Evolutionary conservation across 192 early-diverging fungal genomes (phyloP).

Genomic region (Coemansia sp.): DNA sequence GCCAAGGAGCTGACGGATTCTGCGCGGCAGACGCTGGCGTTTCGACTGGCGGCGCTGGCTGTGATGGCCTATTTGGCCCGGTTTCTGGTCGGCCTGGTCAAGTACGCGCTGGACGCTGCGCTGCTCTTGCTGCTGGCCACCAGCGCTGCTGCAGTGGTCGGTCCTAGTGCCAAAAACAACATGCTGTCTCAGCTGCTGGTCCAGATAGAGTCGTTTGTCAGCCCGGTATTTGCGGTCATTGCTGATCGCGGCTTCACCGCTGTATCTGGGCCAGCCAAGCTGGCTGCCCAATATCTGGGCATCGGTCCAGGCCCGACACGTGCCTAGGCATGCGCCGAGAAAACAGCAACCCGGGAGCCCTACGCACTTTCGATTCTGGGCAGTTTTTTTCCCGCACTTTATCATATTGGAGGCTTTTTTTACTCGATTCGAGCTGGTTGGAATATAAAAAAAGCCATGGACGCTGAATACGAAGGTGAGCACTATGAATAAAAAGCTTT

Average conservation of each 20-base stretch:
- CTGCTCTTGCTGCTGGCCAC: slow-evolving; percentile 19
- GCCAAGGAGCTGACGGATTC: slow-evolving; percentile 3
- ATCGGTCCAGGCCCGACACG: slow-evolving; percentile 15
- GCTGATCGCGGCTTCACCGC: slow-evolving; percentile 22
- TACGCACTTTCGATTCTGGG: too few relatives aligned
- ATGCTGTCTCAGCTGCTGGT: slow-evolving; percentile 22
- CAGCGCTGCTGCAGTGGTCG: slow-evolving; percentile 18
- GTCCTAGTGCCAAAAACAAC: slow-evolving; percentile 29
- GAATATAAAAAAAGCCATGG: too few relatives aligned
- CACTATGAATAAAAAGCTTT: too few relatives aligned
- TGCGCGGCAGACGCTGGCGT: slow-evolving; percentile 17
- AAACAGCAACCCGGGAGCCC: too few relatives aligned
- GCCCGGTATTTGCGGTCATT: slow-evolving; percentile 24
- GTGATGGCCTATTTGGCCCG: slow-evolving; percentile 8
- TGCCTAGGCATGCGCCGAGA: too few relatives aligned
- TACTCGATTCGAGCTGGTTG: too few relatives aligned
- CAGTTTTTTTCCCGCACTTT: too few relatives aligned
- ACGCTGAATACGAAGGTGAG: too few relatives aligned
- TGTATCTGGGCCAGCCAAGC: slow-evolving; percentile 14
- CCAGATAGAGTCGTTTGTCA: slow-evolving; percentile 27
- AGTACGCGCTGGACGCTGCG: slow-evolving; percentile 26
- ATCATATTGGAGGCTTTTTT: too few relatives aligned
- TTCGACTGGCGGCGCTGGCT: slow-evolving; percentile 26
- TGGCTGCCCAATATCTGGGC: slow-evolving; percentile 20
- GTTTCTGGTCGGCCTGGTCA: slow-evolving; percentile 29